phyloP scores from a whole-genome alignment of 2,329 filamentous ascomycete genomes.

The Xylariaceae sp. region DNA sequence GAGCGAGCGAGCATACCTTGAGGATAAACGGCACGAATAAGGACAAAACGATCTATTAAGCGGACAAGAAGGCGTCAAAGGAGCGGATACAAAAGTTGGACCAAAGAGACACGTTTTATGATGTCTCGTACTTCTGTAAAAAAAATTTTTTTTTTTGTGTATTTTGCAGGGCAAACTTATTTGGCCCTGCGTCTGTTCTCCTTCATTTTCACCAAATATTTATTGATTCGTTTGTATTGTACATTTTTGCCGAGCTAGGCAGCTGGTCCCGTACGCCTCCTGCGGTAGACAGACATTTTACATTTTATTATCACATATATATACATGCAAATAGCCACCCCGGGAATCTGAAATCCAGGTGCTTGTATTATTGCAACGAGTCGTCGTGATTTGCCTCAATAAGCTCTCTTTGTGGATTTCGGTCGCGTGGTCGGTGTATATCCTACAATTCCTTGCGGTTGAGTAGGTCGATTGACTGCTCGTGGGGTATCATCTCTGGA shows the following conservation, averaged over 20 bases:
- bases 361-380: not conserved
- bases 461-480: not conserved
- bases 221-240: slow-evolving; percentile 12
- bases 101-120: slow-evolving; percentile 4
- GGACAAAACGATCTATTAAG: slow-evolving; percentile 9
- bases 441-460: not conserved
- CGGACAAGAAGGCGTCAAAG: slow-evolving; percentile 15
- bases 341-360: not conserved
- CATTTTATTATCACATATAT: slow-evolving; percentile 9
- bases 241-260: slow-evolving; percentile 16
- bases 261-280: slow-evolving; percentile 2
- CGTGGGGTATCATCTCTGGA: not conserved
- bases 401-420: not conserved
- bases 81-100: slow-evolving; percentile 14
- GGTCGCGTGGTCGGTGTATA: not conserved
- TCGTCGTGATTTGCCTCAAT: not conserved
- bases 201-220: too few species aligned
- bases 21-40: not conserved
- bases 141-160: slow-evolving; percentile 5
- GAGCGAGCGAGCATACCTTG: not conserved
- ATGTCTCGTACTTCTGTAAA: too few species aligned
- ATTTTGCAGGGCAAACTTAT: slow-evolving; percentile 5
- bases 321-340: not conserved
- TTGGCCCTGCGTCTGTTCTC: slow-evolving; percentile 1
- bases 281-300: slow-evolving; percentile 17